Conservation (phyloP, 345 rosid genomes). For the Anacardium occidentale region DNA sequence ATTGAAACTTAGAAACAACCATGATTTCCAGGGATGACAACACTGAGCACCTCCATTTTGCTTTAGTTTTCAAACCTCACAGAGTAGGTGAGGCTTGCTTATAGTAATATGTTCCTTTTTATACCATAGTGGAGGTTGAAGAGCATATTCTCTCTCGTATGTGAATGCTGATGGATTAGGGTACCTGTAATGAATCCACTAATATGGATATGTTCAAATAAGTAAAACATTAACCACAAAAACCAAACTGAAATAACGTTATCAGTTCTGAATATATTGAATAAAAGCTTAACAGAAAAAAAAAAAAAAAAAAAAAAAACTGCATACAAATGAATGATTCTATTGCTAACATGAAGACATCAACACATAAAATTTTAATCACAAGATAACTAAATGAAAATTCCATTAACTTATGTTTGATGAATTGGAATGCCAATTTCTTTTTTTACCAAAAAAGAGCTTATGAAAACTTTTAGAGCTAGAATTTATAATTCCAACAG, state of each 20-base stretch:
- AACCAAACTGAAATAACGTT: too few species aligned
- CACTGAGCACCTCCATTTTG: slow-evolving; percentile 91
- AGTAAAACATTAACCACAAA: neutral
- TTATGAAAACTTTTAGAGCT: slow-evolving; percentile 96
- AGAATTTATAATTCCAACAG: slow-evolving; percentile 90
- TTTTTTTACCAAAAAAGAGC: slow-evolving; percentile 91
- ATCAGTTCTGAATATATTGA: neutral
- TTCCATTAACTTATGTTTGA: slow-evolving; percentile 49
- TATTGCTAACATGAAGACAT: too few species aligned
- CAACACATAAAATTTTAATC: neutral
- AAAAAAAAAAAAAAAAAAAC: too few species aligned
- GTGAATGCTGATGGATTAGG: slow-evolving; percentile 95
- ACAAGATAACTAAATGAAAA: neutral
- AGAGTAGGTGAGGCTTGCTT: slow-evolving; percentile 83
- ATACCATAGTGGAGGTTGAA: slow-evolving; percentile 89
- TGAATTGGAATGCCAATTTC: slow-evolving; percentile 99
- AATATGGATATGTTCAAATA: neutral
- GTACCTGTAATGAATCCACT: slow-evolving; percentile 47
- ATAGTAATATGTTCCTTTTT: slow-evolving; percentile 69
- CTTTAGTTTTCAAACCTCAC: slow-evolving; percentile 64
- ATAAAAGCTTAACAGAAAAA: neutral
- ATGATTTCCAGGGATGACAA: slow-evolving; percentile 92
- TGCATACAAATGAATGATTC: too few species aligned
- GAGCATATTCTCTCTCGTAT: slow-evolving; percentile 90
- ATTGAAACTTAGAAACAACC: slow-evolving; percentile 53